Percentiles rank a stretch among this genome's conserved stretches.
Conservation (phyloP, 129 eudicot genomes). For the Lactuca sativa region DNA sequence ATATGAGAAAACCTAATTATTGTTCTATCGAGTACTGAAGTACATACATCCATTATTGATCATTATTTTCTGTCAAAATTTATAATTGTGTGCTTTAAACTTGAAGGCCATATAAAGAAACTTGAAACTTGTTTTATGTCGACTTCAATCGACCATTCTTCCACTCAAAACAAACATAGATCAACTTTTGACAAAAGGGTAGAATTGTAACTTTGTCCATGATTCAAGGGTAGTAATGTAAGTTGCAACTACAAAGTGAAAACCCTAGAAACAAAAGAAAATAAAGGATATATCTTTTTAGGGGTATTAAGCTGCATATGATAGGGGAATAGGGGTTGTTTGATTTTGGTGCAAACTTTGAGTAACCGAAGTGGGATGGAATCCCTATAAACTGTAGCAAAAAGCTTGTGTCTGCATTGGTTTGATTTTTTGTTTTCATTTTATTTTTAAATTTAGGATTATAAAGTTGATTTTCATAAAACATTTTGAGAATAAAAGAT, state of each 20-base stretch:
- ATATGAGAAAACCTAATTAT: too few relatives aligned
- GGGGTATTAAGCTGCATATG: conserved; percentile 1
- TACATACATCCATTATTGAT: too few relatives aligned
- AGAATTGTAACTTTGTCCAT: background rate
- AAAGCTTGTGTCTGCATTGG: conserved; percentile 14
- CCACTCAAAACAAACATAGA: background rate
- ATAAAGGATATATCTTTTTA: conserved; percentile 3
- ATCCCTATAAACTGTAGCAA: conserved; percentile 33
- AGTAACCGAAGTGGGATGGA: conserved; percentile 37
- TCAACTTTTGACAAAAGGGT: background rate
- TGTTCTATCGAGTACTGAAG: too few relatives aligned
- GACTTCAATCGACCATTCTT: background rate
- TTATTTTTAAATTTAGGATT: background rate
- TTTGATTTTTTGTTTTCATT: background rate
- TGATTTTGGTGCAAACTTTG: conserved; percentile 39
- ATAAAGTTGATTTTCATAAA: background rate
- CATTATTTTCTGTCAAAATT: background rate
- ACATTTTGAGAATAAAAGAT: background rate
- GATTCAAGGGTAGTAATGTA: background rate
- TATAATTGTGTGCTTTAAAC: background rate
- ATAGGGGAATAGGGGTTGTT: background rate
- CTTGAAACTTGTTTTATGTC: background rate
- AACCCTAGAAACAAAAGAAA: conserved; percentile 2
- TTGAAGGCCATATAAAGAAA: background rate
- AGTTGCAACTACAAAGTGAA: background rate